Conservation (phyloP, 2,329 filamentous ascomycete species). For the Cercospora citrullina region DNA sequence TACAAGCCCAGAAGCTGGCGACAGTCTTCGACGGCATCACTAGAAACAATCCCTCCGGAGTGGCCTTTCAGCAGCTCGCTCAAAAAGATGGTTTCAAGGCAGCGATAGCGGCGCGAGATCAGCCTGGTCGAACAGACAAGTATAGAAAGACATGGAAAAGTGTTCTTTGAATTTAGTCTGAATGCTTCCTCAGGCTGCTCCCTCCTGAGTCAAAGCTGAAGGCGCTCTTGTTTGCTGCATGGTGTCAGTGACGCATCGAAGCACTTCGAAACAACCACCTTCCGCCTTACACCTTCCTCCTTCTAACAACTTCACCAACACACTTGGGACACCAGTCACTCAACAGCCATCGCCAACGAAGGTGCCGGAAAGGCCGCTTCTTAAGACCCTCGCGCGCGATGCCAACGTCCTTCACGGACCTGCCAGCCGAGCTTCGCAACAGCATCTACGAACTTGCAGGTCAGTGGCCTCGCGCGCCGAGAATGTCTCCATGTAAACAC, state of each 20-base stretch:
- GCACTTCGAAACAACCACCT: background rate
- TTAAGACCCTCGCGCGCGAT: background rate
- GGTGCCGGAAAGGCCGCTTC: background rate
- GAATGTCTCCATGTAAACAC: background rate
- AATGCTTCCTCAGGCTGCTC: background rate
- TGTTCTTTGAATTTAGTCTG: background rate
- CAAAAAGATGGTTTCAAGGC: slow-evolving; percentile 15
- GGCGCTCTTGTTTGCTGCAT: background rate
- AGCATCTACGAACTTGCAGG: background rate
- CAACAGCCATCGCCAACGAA: background rate
- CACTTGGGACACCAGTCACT: background rate
- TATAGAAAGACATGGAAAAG: slow-evolving; percentile 24
- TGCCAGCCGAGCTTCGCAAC: background rate
- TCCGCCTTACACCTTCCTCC: background rate
- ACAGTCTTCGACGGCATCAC: slow-evolving; percentile 21
- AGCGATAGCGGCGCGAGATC: slow-evolving; percentile 12
- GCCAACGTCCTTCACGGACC: background rate
- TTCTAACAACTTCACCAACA: background rate
- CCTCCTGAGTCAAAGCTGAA: background rate
- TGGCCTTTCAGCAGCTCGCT: slow-evolving; percentile 16
- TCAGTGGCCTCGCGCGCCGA: background rate
- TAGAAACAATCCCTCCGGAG: slow-evolving; percentile 14
- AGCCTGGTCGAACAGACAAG: slow-evolving; percentile 18
- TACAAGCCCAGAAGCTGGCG: slow-evolving; percentile 18
- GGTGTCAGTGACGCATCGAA: background rate